Percentiles rank a stretch among this genome's conserved stretches.
These are phyloP conservation scores for Salix brachista DNA, from an alignment of 345 rosid genomes.

Conservation along the genomic window DNA sequence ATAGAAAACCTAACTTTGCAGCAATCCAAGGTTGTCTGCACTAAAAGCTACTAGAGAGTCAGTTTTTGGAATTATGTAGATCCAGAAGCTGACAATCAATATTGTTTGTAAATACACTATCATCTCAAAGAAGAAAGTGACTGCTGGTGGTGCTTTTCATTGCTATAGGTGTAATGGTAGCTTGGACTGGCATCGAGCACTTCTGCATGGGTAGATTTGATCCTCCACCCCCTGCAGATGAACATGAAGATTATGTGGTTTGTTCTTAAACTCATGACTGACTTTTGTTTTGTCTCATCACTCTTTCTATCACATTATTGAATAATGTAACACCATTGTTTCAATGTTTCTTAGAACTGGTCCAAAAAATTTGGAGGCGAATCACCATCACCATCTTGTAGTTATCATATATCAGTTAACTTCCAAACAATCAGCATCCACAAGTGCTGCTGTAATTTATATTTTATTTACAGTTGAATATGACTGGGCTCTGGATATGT, in stretches of 20 bases:
- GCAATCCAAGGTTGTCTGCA: not conserved
- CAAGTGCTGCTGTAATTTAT: too few relatives aligned
- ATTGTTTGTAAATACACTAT: too few relatives aligned
- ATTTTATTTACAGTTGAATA: too few relatives aligned
- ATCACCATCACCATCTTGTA: too few relatives aligned
- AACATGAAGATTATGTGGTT: constrained; percentile 73
- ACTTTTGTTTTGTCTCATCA: not conserved
- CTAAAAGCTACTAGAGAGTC: not conserved
- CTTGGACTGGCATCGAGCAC: constrained; percentile 98
- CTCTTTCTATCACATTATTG: not conserved
- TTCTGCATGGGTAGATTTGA: constrained; percentile 81
- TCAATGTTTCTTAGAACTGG: too few relatives aligned
- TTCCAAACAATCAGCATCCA: too few relatives aligned
- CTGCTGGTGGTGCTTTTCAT: constrained; percentile 9
- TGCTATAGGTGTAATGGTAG: constrained; percentile 82
- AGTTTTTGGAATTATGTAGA: not conserved
- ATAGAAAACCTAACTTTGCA: not conserved
- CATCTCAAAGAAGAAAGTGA: too few relatives aligned
- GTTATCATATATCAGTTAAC: too few relatives aligned
- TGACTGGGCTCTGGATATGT: too few relatives aligned
- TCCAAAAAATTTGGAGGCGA: too few relatives aligned
- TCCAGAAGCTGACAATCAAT: not conserved
- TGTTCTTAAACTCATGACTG: constrained; percentile 13
- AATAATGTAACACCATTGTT: not conserved
- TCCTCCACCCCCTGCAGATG: constrained; percentile 78